Evolutionary conservation across 352 stramenopile genomes (phyloP).

Genomic region (Peronospora destructor): DNA sequence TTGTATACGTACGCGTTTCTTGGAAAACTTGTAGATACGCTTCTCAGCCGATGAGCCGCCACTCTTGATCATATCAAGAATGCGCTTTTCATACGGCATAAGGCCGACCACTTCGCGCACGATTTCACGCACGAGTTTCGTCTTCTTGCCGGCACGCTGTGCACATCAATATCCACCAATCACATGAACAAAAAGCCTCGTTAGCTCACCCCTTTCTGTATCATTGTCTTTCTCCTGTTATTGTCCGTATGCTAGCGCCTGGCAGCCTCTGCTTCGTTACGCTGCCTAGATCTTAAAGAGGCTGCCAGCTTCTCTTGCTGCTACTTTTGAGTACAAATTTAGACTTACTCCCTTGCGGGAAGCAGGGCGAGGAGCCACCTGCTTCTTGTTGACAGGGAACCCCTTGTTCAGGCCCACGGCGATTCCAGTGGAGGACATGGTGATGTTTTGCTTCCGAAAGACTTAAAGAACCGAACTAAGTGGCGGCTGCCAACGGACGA

Average conservation of each 20-base stretch:
- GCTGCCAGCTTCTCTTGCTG: slow-evolving; percentile 1
- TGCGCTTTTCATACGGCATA: slow-evolving; percentile 98
- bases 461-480: slow-evolving; percentile 84
- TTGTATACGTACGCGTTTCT: slow-evolving; percentile 85
- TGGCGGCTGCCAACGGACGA: slow-evolving; percentile 3
- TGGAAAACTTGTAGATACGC: slow-evolving; percentile 99
- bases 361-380: slow-evolving; percentile 77
- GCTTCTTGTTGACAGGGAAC: slow-evolving; percentile 89
- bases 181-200: slow-evolving; percentile 3
- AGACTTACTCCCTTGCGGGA: slow-evolving; percentile 88
- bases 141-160: slow-evolving; percentile 91
- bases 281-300: not conserved
- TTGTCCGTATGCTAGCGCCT: not conserved
- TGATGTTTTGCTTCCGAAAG: slow-evolving; percentile 79
- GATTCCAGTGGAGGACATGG: slow-evolving; percentile 88
- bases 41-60: slow-evolving; percentile 95
- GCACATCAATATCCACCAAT: slow-evolving; percentile 9
- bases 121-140: slow-evolving; percentile 91
- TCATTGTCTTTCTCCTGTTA: not conserved
- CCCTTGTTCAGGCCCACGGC: slow-evolving; percentile 89
- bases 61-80: slow-evolving; percentile 99
- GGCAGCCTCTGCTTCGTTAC: not conserved
- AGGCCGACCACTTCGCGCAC: slow-evolving; percentile 96
- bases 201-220: slow-evolving; percentile 8
- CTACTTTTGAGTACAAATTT: not conserved